Evolutionary conservation across 768 basidiomycete genomes (phyloP).

Genomic region (Podaxis sp.): DNA sequence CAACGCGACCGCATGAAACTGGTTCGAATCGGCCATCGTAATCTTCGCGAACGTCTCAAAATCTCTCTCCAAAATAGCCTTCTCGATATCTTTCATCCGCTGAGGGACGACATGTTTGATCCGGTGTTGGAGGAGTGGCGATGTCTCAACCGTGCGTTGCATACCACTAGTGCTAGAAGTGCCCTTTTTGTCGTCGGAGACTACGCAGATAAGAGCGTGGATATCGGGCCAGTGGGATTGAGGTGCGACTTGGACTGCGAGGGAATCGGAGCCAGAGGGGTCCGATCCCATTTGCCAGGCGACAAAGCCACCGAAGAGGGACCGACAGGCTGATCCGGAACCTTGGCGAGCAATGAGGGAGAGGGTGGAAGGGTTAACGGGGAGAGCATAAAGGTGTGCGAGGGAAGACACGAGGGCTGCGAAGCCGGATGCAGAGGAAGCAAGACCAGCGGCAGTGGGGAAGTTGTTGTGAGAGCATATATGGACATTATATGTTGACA

Average conservation of each 20-base stretch:
- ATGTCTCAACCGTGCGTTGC: constrained; percentile 97
- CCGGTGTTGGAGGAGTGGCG: constrained; percentile 82
- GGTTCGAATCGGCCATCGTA: constrained; percentile 98
- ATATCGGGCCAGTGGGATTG: constrained; percentile 91
- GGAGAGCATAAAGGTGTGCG: constrained; percentile 81
- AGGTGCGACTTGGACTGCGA: constrained; percentile 85
- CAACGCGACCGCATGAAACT: constrained; percentile 97
- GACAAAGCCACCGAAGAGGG: constrained; percentile 96
- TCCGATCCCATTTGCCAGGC: constrained; percentile 83
- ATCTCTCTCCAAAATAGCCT: constrained; percentile 76
- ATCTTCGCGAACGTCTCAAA: constrained; percentile 88
- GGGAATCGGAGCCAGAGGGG: constrained; percentile 78
- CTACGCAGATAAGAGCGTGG: constrained; percentile 96
- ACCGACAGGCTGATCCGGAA: constrained; percentile 96
- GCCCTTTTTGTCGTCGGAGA: constrained; percentile 94
- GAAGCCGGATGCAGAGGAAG: constrained; percentile 96
- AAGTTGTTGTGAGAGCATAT: constrained; percentile 98
- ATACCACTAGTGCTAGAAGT: constrained; percentile 94
- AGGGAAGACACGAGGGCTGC: constrained; percentile 93
- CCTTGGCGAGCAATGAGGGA: constrained; percentile 96
- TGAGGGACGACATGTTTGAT: constrained; percentile 83
- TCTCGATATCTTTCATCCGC: constrained; percentile 80
- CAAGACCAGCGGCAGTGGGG: constrained; percentile 97
- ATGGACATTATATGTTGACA: constrained; percentile 76
- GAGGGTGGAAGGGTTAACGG: constrained; percentile 74